These are phyloP conservation scores for Artemisia annua DNA, from an alignment of 129 eudicot genomes.

Conservation along the genomic window DNA sequence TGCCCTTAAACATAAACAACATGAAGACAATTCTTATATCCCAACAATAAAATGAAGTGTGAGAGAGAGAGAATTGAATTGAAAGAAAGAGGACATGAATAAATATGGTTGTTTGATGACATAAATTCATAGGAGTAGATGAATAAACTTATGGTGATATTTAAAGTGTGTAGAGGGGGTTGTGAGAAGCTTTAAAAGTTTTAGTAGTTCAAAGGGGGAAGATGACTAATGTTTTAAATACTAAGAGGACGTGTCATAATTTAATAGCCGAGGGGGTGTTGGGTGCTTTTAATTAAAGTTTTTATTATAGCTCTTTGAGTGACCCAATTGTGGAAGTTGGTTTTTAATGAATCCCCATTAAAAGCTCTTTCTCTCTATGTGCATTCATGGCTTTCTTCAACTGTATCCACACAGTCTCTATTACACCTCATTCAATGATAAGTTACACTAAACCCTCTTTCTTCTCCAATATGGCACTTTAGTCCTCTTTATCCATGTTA, in stretches of 20 bases:
- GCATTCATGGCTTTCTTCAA: constrained; percentile 71
- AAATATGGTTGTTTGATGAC: constrained; percentile 40
- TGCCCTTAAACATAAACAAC: constrained; percentile 23
- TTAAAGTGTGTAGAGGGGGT: constrained; percentile 46
- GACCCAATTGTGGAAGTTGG: constrained; percentile 70
- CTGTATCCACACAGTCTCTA: constrained; percentile 52
- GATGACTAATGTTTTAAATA: constrained; percentile 37
- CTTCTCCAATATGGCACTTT: constrained; percentile 14
- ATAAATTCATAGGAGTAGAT: constrained; percentile 49
- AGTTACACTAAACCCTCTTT: constrained; percentile 23
- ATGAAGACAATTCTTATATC: constrained; percentile 29
- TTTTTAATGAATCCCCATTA: constrained; percentile 48
- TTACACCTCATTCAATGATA: constrained; percentile 44
- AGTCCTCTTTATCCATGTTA: constrained; percentile 11
- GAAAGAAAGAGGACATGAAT: constrained; percentile 16
- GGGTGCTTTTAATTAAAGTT: constrained; percentile 50
- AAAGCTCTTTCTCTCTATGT: constrained; percentile 30
- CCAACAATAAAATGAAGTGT: neutral
- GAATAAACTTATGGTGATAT: constrained; percentile 40
- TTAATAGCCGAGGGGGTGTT: constrained; percentile 47
- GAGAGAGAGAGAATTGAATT: neutral
- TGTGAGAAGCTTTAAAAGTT: constrained; percentile 54
- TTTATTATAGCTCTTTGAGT: constrained; percentile 36
- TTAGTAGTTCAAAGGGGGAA: constrained; percentile 48
- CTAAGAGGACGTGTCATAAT: constrained; percentile 45